phyloP scores from a whole-genome alignment of 495 filamentous ascomycete genomes.

The Trichocladium antarcticum region DNA sequence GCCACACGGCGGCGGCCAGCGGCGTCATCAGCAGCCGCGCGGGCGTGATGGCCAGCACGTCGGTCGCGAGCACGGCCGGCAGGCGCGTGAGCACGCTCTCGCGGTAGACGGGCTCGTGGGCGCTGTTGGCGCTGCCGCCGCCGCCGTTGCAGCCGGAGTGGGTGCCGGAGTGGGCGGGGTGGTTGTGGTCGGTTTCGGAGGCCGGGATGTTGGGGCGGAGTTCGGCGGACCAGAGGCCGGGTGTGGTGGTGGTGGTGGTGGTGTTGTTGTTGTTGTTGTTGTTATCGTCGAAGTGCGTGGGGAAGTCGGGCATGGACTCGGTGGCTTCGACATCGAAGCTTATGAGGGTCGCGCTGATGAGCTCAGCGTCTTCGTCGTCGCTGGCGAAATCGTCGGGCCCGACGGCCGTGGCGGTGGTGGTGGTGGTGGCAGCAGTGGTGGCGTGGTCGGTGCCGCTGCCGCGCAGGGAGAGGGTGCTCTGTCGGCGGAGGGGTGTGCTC shows the following conservation, averaged over 20 bases:
- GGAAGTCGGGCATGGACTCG: conserved; percentile 25
- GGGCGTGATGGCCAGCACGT: conserved; percentile 25
- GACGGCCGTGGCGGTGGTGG: background rate
- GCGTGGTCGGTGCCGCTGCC: background rate
- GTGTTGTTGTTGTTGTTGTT: background rate
- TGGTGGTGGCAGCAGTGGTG: background rate
- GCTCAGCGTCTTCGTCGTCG: conserved; percentile 42
- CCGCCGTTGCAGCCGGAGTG: background rate
- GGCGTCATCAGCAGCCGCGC: conserved; percentile 27
- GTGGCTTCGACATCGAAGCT: conserved; percentile 47
- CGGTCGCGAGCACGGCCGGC: conserved; percentile 27
- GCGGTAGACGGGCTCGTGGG: conserved; percentile 24
- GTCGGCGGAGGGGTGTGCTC: conserved; percentile 19
- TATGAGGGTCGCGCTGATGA: conserved; percentile 42
- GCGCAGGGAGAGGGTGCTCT: conserved; percentile 17
- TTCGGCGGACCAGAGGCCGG: conserved; percentile 47
- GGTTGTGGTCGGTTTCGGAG: background rate
- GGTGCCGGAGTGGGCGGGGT: background rate
- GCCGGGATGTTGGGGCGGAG: conserved; percentile 33
- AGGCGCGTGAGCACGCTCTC: conserved; percentile 30
- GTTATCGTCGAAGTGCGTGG: background rate
- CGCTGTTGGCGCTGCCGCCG: background rate
- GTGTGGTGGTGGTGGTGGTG: conserved; percentile 10
- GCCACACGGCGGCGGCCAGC: conserved; percentile 20
- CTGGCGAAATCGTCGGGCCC: conserved; percentile 28